These are phyloP conservation scores for Yamadazyma mexicana DNA, from an alignment of 1,139 yeast species.

Conservation along the genomic window DNA sequence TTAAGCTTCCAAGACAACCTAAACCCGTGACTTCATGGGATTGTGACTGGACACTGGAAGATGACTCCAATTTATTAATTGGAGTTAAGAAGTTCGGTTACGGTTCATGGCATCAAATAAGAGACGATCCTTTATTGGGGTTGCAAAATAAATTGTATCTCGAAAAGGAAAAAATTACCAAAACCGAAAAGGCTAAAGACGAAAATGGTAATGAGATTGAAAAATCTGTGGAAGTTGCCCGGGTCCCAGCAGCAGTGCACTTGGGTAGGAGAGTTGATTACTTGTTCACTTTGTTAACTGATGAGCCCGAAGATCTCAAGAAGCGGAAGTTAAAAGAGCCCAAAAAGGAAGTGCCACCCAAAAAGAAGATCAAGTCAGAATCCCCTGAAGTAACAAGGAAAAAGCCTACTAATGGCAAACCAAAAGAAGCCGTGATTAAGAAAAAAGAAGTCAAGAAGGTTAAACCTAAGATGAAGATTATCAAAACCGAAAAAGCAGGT, in stretches of 20 bases:
- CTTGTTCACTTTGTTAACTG: conserved; percentile 64
- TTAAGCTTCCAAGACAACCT: conserved; percentile 60
- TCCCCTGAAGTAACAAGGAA: conserved; percentile 11
- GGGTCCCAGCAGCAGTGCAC: conserved; percentile 91
- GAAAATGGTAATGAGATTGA: conserved; percentile 11
- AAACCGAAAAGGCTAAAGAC: conserved; percentile 12
- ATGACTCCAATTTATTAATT: conserved; percentile 82
- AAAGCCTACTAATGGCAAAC: conserved; percentile 4
- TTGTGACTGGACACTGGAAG: conserved; percentile 78
- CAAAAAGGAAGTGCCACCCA: conserved; percentile 8
- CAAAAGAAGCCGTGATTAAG: conserved; percentile 6
- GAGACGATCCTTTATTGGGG: conserved; percentile 93
- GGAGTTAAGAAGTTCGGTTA: conserved; percentile 94
- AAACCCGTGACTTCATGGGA: conserved; percentile 91
- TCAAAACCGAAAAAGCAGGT: conserved; percentile 18
- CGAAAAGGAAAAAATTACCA: conserved; percentile 28
- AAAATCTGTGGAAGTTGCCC: conserved; percentile 20
- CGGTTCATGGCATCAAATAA: conserved; percentile 91
- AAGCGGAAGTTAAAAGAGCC: conserved; percentile 15
- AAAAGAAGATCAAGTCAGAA: conserved; percentile 11
- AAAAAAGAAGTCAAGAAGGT: conserved; percentile 5
- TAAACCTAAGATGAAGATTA: conserved; percentile 10
- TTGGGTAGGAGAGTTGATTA: conserved; percentile 93
- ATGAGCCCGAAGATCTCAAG: conserved; percentile 14
- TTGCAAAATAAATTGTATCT: conserved; percentile 81